These are phyloP conservation scores for Kodamaea plutei DNA, from an alignment of 1,139 yeast species.

Conservation along the genomic window DNA sequence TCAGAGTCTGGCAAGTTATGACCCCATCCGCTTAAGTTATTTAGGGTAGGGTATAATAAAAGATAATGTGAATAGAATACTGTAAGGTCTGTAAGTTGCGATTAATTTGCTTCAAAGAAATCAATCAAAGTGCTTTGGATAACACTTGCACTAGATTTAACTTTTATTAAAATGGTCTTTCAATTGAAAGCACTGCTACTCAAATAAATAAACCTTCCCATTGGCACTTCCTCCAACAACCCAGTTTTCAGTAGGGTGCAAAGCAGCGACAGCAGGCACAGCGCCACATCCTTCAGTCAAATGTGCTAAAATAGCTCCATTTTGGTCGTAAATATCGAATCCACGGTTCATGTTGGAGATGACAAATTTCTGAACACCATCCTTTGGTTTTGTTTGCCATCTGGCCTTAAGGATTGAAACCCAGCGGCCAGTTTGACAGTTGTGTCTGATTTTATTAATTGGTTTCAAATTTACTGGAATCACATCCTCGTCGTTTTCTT, in stretches of 20 bases:
- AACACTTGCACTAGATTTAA: no score
- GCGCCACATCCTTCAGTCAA: constrained; percentile 66
- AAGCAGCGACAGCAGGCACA: constrained; percentile 82
- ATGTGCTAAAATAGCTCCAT: constrained; percentile 77
- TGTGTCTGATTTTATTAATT: constrained; percentile 63
- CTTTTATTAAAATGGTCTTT: no score
- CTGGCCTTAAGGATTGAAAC: constrained; percentile 83
- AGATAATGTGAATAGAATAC: no score
- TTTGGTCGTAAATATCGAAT: constrained; percentile 72
- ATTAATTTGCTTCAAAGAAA: no score
- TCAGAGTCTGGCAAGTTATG: constrained; percentile 99
- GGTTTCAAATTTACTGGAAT: constrained; percentile 46
- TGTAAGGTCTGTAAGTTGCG: no score
- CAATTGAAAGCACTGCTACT: no score
- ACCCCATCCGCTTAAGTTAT: constrained; percentile 65
- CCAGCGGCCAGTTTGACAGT: constrained; percentile 97
- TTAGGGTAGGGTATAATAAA: constrained; percentile 3
- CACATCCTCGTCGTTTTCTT: constrained; percentile 18
- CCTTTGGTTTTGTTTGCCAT: constrained; percentile 73
- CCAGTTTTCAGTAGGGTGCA: constrained; percentile 90
- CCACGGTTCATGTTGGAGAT: constrained; percentile 92
- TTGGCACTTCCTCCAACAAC: constrained; percentile 90
- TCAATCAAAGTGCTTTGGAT: no score
- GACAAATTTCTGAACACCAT: constrained; percentile 75
- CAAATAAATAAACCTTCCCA: constrained; percentile 77